These are phyloP conservation scores for Lizonia empirigonia DNA, from an alignment of 2,329 filamentous ascomycete species.

Conservation along the genomic window DNA sequence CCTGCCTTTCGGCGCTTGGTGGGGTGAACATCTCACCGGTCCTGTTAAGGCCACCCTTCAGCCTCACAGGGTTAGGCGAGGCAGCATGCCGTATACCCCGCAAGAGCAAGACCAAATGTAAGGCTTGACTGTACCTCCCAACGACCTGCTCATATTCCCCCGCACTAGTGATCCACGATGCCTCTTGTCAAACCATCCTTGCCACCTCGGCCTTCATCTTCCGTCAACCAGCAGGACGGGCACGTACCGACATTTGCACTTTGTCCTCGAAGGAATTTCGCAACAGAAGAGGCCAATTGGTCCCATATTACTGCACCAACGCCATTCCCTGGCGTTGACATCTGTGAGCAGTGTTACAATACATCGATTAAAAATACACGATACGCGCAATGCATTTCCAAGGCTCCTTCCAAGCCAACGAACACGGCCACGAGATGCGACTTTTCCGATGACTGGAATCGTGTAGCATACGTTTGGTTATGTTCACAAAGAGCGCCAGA, in stretches of 20 bases:
- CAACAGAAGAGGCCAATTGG: slow-evolving; percentile 21
- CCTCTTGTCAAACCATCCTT: slow-evolving; percentile 10
- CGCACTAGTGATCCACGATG: not conserved
- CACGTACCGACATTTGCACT: not conserved
- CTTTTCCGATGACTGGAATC: slow-evolving; percentile 24
- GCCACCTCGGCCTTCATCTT: not conserved
- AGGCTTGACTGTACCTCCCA: not conserved
- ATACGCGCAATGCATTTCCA: slow-evolving; percentile 20
- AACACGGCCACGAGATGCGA: slow-evolving; percentile 17
- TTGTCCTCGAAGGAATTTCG: slow-evolving; percentile 18
- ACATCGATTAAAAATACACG: slow-evolving; percentile 22
- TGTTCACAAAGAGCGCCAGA: slow-evolving; percentile 18
- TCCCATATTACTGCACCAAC: slow-evolving; percentile 17
- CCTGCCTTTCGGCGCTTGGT: slow-evolving; percentile 6
- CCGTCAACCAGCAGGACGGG: not conserved
- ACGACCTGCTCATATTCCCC: not conserved
- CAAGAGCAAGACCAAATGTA: not conserved
- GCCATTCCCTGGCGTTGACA: slow-evolving; percentile 22
- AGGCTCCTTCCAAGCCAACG: slow-evolving; percentile 16
- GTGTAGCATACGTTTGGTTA: slow-evolving; percentile 25
- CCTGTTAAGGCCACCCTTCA: slow-evolving; percentile 4
- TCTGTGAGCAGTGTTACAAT: slow-evolving; percentile 29
- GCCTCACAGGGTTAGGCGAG: slow-evolving; percentile 5
- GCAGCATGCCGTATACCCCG: slow-evolving; percentile 10
- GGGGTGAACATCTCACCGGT: slow-evolving; percentile 15